These are phyloP conservation scores for Perkinsus marinus DNA, from an alignment of 169 alveolate genomes.

Conservation along the genomic window DNA sequence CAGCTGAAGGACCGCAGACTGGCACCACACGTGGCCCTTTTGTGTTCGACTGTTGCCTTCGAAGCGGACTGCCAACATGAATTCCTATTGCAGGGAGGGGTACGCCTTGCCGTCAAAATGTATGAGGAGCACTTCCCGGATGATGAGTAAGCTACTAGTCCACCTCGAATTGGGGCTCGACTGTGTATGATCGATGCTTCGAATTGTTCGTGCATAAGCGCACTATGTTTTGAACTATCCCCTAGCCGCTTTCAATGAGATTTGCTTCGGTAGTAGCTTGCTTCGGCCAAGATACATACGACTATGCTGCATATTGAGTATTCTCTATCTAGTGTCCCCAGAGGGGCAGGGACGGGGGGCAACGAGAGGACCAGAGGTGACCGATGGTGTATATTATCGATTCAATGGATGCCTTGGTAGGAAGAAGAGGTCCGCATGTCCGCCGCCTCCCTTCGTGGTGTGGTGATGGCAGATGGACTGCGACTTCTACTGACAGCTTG, in stretches of 20 bases:
- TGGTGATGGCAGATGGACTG: background rate
- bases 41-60: conserved; percentile 19
- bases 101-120: conserved; percentile 15
- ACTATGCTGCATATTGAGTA: conserved; percentile 19
- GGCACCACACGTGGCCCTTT: conserved; percentile 24
- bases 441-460: background rate
- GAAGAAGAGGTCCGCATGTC: background rate
- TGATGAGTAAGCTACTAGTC: background rate
- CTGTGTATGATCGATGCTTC: too few relatives aligned
- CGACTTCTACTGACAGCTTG: conserved; percentile 17
- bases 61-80: conserved; percentile 23
- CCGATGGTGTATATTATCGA: background rate
- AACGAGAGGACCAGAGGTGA: background rate
- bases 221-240: too few relatives aligned
- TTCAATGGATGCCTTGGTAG: background rate
- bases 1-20: conserved; percentile 18
- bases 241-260: too few relatives aligned
- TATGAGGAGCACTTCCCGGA: background rate
- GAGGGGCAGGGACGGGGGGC: conserved; percentile 10
- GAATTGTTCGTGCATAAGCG: too few relatives aligned
- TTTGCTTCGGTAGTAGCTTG: background rate
- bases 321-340: conserved; percentile 9
- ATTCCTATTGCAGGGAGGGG: conserved; percentile 19
- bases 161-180: too few relatives aligned
- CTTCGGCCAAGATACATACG: conserved; percentile 14